These are phyloP conservation scores for Colletotrichum sojae DNA, from an alignment of 2,329 filamentous ascomycete species.

Conservation along the genomic window DNA sequence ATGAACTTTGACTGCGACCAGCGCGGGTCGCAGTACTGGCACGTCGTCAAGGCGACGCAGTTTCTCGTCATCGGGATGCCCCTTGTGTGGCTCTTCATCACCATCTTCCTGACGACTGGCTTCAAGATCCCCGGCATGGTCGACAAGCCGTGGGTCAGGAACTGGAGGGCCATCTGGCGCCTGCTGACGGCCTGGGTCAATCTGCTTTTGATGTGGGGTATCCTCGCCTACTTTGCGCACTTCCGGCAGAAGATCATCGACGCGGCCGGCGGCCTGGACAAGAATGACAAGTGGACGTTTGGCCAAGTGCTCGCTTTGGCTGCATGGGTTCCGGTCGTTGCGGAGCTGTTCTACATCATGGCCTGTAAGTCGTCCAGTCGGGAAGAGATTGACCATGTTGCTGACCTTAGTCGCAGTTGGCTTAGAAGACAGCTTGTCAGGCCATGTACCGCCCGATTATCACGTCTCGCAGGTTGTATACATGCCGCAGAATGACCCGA, in stretches of 20 bases:
- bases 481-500: slow-evolving; percentile 10
- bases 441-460: slow-evolving; percentile 36
- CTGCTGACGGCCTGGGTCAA: slow-evolving; percentile 37
- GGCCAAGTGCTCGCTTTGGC: slow-evolving; percentile 49
- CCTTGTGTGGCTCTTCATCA: slow-evolving; percentile 21
- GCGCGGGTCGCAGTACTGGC: slow-evolving; percentile 37
- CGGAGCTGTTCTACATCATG: slow-evolving; percentile 46
- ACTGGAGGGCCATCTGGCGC: slow-evolving; percentile 23
- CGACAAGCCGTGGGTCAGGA: slow-evolving; percentile 29
- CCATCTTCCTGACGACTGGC: slow-evolving; percentile 28
- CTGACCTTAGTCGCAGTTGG: slow-evolving; percentile 16
- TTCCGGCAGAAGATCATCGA: slow-evolving; percentile 43
- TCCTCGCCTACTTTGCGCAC: slow-evolving; percentile 46
- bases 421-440: slow-evolving; percentile 34
- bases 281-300: slow-evolving; percentile 49
- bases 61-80: slow-evolving; percentile 32
- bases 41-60: slow-evolving; percentile 34
- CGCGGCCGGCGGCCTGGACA: slow-evolving; percentile 39
- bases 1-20: slow-evolving; percentile 37
- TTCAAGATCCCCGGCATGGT: slow-evolving; percentile 30
- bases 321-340: slow-evolving; percentile 48
- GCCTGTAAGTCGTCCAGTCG: slow-evolving; percentile 44
- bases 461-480: slow-evolving; percentile 18
- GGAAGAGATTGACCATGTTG: background rate
- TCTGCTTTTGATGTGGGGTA: slow-evolving; percentile 47